Evolutionary conservation across 768 basidiomycete genomes (phyloP).

Genomic region (Leccinum boreale): DNA sequence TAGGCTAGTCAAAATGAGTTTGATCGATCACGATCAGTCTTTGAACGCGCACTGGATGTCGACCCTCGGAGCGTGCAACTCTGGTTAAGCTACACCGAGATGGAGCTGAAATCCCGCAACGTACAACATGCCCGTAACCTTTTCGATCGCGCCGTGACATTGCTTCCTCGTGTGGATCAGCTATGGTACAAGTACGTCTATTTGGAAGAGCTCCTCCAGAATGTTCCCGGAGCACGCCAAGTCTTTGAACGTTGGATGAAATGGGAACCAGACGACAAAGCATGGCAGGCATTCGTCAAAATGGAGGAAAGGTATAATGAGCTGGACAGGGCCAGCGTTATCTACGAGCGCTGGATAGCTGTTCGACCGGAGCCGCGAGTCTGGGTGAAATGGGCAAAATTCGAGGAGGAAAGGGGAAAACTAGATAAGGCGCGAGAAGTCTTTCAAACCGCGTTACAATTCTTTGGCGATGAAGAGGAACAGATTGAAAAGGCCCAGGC

Average conservation of each 20-base stretch:
- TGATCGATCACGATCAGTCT: slow-evolving; percentile 90
- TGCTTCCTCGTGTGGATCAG: slow-evolving; percentile 93
- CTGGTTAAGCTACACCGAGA: slow-evolving; percentile 94
- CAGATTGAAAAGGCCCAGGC: slow-evolving; percentile 88
- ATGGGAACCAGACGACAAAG: slow-evolving; percentile 99
- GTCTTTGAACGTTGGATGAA: slow-evolving; percentile 99
- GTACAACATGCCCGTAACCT: slow-evolving; percentile 96
- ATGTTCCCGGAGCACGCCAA: slow-evolving; percentile 93
- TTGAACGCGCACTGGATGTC: slow-evolving; percentile 95
- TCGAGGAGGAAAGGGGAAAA: slow-evolving; percentile 72
- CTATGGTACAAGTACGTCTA: slow-evolving; percentile 99
- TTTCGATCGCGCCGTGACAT: slow-evolving; percentile 94
- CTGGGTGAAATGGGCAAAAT: slow-evolving; percentile 84
- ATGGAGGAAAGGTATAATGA: slow-evolving; percentile 93
- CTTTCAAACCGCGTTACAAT: slow-evolving; percentile 87
- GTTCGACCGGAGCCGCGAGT: slow-evolving; percentile 75
- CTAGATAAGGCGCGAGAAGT: slow-evolving; percentile 78
- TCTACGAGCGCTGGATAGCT: slow-evolving; percentile 90
- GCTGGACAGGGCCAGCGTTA: slow-evolving; percentile 83
- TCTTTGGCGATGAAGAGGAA: slow-evolving; percentile 85
- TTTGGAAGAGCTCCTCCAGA: slow-evolving; percentile 94
- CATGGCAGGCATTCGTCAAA: slow-evolving; percentile 99
- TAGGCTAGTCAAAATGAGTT: slow-evolving; percentile 96
- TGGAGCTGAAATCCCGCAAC: slow-evolving; percentile 97
- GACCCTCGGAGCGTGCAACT: slow-evolving; percentile 86